Evolutionary conservation across 441 rosid species (phyloP).

Genomic region (Populus hybrid): DNA sequence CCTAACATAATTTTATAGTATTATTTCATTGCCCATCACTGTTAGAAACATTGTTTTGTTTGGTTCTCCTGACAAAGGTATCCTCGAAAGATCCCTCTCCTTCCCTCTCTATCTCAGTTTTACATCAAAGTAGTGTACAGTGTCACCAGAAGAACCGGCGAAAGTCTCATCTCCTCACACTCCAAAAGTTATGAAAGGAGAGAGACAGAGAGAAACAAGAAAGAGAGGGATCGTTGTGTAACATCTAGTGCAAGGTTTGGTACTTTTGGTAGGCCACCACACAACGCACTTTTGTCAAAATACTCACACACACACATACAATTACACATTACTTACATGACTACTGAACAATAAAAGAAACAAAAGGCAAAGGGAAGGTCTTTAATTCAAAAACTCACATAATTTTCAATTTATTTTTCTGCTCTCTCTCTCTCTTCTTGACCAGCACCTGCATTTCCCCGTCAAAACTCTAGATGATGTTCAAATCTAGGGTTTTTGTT

Average conservation of each 20-base stretch:
- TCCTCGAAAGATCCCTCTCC: background rate
- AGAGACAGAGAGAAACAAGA: background rate
- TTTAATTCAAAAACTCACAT: conserved; percentile 20
- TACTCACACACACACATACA: background rate
- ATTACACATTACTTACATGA: conserved; percentile 1
- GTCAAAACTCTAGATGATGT: conserved; percentile 57
- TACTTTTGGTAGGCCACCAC: conserved; percentile 32
- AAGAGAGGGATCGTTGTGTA: background rate
- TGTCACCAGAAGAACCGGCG: background rate
- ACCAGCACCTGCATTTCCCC: conserved; percentile 32
- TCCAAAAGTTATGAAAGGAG: background rate
- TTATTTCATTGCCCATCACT: background rate
- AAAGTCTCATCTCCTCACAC: background rate
- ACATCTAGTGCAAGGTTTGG: conserved; percentile 24
- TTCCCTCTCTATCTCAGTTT: background rate
- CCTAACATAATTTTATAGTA: background rate
- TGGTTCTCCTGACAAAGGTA: too few relatives aligned
- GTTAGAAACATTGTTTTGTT: conserved; percentile 5
- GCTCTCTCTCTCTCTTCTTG: conserved; percentile 11
- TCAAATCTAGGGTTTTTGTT: conserved; percentile 49
- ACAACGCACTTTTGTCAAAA: conserved; percentile 16
- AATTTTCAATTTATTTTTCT: conserved; percentile 29
- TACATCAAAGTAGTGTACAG: background rate
- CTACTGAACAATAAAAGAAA: conserved; percentile 18
- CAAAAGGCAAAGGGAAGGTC: conserved; percentile 24